Evolutionary conservation across 805 yeast species (phyloP).

Genomic region (Pichia insulana): DNA sequence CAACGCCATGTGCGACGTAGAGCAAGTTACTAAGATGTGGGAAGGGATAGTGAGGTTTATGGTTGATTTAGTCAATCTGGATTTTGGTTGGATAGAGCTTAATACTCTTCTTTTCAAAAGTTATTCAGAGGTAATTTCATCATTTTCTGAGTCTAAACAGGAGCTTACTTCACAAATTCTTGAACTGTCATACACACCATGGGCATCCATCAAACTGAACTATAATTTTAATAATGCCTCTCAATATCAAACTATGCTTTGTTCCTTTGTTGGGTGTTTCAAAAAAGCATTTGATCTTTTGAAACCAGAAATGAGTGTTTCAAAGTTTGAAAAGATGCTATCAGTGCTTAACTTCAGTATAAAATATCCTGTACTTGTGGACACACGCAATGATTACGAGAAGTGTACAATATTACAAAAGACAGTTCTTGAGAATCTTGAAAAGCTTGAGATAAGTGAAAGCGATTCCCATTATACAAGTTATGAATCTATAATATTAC

Average conservation of each 20-base stretch:
- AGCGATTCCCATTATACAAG: conserved; percentile 18
- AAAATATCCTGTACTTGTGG: conserved; percentile 65
- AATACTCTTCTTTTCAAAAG: conserved; percentile 49
- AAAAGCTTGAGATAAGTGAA: conserved; percentile 16
- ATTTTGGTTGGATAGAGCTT: conserved; percentile 39
- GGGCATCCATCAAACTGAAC: conserved; percentile 36
- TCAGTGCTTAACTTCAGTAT: conserved; percentile 56
- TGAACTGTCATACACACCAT: conserved; percentile 40
- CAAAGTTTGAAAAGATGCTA: conserved; percentile 42
- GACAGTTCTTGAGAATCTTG: conserved; percentile 44
- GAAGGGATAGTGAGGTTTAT: conserved; percentile 42
- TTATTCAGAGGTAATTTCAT: conserved; percentile 37
- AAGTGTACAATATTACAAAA: conserved; percentile 58
- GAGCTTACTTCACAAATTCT: conserved; percentile 27
- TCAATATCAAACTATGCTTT: conserved; percentile 52
- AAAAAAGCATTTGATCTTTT: conserved; percentile 36
- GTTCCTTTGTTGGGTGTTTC: conserved; percentile 47
- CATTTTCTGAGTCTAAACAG: conserved; percentile 18
- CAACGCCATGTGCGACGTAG: conserved; percentile 18
- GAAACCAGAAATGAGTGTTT: conserved; percentile 24
- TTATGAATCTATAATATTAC: conserved; percentile 38
- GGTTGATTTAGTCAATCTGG: conserved; percentile 30
- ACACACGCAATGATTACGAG: conserved; percentile 41
- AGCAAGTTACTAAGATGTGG: conserved; percentile 39
- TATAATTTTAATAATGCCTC: conserved; percentile 32